Base-by-base conservation (phyloP, 1,139 yeast genomes). In the Lizanozyma gosingica region DNA sequence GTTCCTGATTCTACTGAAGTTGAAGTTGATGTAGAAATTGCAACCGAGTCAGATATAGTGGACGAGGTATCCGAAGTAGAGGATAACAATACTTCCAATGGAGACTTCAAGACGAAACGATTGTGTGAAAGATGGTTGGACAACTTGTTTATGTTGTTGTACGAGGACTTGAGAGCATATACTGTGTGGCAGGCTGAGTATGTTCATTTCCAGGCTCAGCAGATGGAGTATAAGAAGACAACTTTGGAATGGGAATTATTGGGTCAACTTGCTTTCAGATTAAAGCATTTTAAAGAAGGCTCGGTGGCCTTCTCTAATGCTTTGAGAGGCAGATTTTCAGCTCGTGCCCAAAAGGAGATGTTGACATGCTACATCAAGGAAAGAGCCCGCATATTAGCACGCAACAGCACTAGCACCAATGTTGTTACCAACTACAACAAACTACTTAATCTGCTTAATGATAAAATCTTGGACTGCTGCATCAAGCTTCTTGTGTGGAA, bases 71-170 rank as follows among this genome's bases (percentile, higher is more conserved):
- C 38, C n/a, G 42, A 40, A 36, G 36, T 40, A 17, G 40, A 38
- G 39, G 34, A 29, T 37, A 16, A 35, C 35, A 4, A 17, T 38
- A 3, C 43, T 41, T 37, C 44, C 51, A 68, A 63, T 37, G 60
- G 59, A 41, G 78, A 73, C 43, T 73, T 86, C 53, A 78, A 76
- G 47, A 71, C 73, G 50, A 92, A 92, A 55, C 71, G 97, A 44
- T 71, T 92, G 43, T 90, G 97, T 62, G 98, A 92, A 60, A 73
- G 95, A 51, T 90, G 98, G 96, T 70, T 92, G 43, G 98, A 92
- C 58, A 82, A 86, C 48, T 67, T 92, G 45, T 90, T 92, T 57
- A 73, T 88, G 73, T 79, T 86, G 32, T 67, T 92, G 40, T 92
- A 87, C 56, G 96, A 88, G 51, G 97, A 92, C 57, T 71, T 92